Base-by-base conservation (phyloP, 2,329 filamentous ascomycete species). In the Aspergillus niger region DNA sequence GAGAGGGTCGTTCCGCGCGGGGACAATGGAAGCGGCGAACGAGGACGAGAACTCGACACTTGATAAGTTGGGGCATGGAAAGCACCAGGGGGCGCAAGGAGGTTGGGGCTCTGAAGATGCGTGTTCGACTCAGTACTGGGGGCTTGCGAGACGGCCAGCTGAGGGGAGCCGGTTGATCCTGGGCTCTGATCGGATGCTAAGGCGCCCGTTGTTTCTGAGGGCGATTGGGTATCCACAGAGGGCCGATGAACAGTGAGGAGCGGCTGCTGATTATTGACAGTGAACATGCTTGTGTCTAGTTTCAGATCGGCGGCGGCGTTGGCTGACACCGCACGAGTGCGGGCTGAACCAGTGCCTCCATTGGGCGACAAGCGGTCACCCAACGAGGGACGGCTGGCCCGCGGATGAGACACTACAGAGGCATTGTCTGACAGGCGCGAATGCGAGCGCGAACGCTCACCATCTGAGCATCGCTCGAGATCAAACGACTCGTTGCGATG, bases 391-490 rank as follows among this genome's bases (percentile, higher is more conserved):
- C 61, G 70, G 61, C 62, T 68, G 39, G 70, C 70, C 22, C 71
- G 70, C 56, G 76, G 81, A 70, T 82, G 79, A n/a, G 82, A 82
- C 6, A 76, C 67, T 13, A 80, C 74, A 11, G 82, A 81, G 43
- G 80, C 74, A 56, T 77, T 76, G 63, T 82, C 80, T 60, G 80
- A 78, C 58, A 80, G 80, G 80, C 22, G 72, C 76, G 38, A 78
- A 77, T 30, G 26, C 10, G 75, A 79, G 49, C n/a, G 28, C 30
- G 55, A 71, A 77, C n/a, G 77, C 77, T 48, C 81, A 63, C 89
- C 86, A 63, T 91, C 88, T 0, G 89, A 91, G 70, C 89, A 89
- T 68, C 89, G 86, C 61, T 90, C 85, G 24, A 87, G 77, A 65
- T 87, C 83, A 62, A 96, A 87, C 2, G 88, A 85, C 47, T 87